Base-by-base conservation (phyloP, 1,284 basidiomycete genomes). In the Psilocybe mexicana region DNA sequence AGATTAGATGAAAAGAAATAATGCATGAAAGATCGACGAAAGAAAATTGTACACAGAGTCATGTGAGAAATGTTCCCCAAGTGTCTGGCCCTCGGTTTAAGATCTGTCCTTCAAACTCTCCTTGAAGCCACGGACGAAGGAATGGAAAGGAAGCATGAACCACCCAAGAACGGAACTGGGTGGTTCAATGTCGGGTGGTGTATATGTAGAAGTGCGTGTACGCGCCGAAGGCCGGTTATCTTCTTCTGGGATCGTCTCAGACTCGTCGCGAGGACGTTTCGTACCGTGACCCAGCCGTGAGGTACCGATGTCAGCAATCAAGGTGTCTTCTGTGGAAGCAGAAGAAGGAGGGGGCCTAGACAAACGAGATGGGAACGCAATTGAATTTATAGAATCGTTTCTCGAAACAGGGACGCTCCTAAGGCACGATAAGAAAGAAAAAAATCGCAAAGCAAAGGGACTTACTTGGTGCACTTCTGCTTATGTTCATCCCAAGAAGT, bases 111-210 rank as follows among this genome's bases (percentile, higher is more conserved):
- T 70, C 61, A 85, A 66, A 57, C 84, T 84, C 70, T 85, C 83
- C 64, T 79, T 80, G 73, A 88, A 87, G 11, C 86, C 87, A 61
- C 79, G 76, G 55, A 85, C 74, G 69, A 88, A 88, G 18, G 80
- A 81, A 68, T 80, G 79, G 70, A 88, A 75, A 2, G 86, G 87
- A 43, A 80, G 72, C 63, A 83, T 70, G 61, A 88, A 75, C 86
- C 83, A 86, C 43, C 79, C 80, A 55, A 84, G 65, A 44, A 61
- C 52, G 43, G 77, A 63, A 43, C 74, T 74, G 7, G 81, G 79
- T 8, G 74, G 66, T 26, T 82, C 79, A 52, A 72, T 72, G 58
- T 74, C 65, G 2, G 78, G 73, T 0, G 78, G 73, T 47, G 70
- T 67, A 66, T 82, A 82, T 0, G 67, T 69, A 52, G 79, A 79